Base-by-base conservation (phyloP, 1,284 basidiomycete species). In the Trichosporon sp. region DNA sequence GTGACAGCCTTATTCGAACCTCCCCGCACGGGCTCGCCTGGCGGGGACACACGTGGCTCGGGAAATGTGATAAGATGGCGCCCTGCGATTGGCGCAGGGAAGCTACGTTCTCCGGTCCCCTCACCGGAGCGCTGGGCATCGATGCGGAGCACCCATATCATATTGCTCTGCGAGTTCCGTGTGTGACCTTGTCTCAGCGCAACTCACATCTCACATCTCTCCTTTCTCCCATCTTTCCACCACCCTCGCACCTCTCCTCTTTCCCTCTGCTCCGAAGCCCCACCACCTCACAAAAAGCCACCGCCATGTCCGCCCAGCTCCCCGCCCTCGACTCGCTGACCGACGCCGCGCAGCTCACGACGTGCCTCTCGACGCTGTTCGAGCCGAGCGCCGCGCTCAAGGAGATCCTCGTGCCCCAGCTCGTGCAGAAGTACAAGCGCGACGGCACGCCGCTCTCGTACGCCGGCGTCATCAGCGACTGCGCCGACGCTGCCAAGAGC, bases 391-490 rank as follows among this genome's bases (percentile, higher is more conserved):
- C 67, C 2, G 44, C 73, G 0, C 72, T 82, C 2, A 65, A 65
- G 21, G 34, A 51, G 58, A 64, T 72, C 21, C 75, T 81, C 47
- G 74, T 79, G 35, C 76, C 80, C 42, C 67, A 72, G 34, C 66
- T 71, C 15, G 47, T 64, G 11, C 69, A 70, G 18, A 66, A 77
- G 5, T 64, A 72, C 18, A 32, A 69, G 1, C 8, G 15, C 8
- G 47, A 67, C 2, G 35, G 80, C 69, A 69, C 69, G 35, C 74
- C 81, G 4, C 64, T 70, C 7, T 74, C 87, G 6, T 92, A 92
- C 80, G 65, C 81, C 15, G 81, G 85, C 12, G 83, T 95, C 68
- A 86, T 95, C 74, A 87, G 90, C 75, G 75, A 84, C 9, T 87
- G 90, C 2, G 82, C 89, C 66, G 65, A 74, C 0, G 83, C 87